phyloP scores from a whole-genome alignment of 106 monocot genomes.

The Dioscorea alata region DNA sequence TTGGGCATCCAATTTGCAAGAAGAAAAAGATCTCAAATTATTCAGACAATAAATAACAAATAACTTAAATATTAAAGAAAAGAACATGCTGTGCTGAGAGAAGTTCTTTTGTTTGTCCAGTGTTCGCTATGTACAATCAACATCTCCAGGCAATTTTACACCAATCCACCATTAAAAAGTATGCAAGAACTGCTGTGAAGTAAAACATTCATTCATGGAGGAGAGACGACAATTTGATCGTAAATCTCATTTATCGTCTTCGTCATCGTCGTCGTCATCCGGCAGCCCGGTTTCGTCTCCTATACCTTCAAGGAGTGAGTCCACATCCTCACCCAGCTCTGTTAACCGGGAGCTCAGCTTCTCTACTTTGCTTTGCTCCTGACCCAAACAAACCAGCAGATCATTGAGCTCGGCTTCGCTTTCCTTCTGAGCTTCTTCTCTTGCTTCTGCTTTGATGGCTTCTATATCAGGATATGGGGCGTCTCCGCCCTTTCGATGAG shows the following conservation, averaged over 20 bases:
- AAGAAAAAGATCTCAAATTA: no score
- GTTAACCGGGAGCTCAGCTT: conserved; percentile 68
- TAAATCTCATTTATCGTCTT: neutral
- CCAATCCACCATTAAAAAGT: neutral
- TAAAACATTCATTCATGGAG: neutral
- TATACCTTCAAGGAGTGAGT: conserved; percentile 79
- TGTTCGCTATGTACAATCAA: neutral
- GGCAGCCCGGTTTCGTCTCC: conserved; percentile 61
- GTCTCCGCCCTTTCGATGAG: conserved; percentile 37
- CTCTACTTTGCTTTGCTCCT: conserved; percentile 98
- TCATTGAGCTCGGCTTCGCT: conserved; percentile 85
- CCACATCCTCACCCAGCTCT: conserved; percentile 91
- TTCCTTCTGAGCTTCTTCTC: conserved; percentile 89
- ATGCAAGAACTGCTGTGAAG: neutral
- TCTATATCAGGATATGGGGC: conserved; percentile 53
- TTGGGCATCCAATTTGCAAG: no score
- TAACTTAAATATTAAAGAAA: no score
- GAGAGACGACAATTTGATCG: neutral
- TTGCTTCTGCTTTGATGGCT: conserved; percentile 61
- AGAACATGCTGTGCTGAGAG: neutral
- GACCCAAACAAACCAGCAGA: conserved; percentile 89
- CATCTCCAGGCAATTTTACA: neutral
- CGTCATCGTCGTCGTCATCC: conserved; percentile 31
- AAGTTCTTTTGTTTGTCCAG: neutral
- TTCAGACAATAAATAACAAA: no score